Conservation (phyloP, 352 stramenopile genomes). For the Globisporangium radiosum region DNA sequence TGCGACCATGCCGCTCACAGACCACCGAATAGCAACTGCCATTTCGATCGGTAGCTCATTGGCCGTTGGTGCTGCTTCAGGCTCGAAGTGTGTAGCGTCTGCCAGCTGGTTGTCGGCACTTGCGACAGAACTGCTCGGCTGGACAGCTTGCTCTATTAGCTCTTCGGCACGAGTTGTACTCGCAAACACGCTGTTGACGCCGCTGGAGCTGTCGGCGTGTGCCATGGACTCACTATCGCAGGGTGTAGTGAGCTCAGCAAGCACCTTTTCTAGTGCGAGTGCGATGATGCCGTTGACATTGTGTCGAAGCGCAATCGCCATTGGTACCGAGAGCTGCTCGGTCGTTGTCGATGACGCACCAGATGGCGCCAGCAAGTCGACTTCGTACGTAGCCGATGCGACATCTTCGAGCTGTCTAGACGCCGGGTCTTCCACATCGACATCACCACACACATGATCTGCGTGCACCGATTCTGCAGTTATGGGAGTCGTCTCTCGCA, state of each 20-base stretch:
- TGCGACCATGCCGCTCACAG: constrained; percentile 35
- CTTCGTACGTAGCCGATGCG: neutral
- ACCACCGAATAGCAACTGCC: constrained; percentile 37
- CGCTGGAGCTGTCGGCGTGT: too few relatives aligned
- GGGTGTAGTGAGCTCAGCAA: constrained; percentile 12
- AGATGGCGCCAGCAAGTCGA: too few relatives aligned
- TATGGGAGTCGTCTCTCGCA: constrained; percentile 9
- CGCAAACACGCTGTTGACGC: too few relatives aligned
- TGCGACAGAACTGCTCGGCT: too few relatives aligned
- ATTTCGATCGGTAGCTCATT: constrained; percentile 27
- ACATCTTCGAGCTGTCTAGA: neutral
- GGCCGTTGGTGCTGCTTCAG: neutral
- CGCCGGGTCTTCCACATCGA: too few relatives aligned
- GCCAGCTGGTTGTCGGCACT: neutral
- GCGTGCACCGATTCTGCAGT: neutral
- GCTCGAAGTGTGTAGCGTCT: neutral
- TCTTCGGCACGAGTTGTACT: neutral
- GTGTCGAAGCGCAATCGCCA: constrained; percentile 24
- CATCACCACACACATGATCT: too few relatives aligned
- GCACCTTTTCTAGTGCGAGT: constrained; percentile 20
- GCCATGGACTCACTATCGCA: too few relatives aligned
- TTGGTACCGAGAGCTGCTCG: constrained; percentile 13
- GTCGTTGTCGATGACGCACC: too few relatives aligned
- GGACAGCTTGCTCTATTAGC: neutral
- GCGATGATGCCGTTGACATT: constrained; percentile 27